These are phyloP conservation scores for Akanthomyces uredinophilus DNA, from an alignment of 2,329 filamentous ascomycete species.

Conservation along the genomic window DNA sequence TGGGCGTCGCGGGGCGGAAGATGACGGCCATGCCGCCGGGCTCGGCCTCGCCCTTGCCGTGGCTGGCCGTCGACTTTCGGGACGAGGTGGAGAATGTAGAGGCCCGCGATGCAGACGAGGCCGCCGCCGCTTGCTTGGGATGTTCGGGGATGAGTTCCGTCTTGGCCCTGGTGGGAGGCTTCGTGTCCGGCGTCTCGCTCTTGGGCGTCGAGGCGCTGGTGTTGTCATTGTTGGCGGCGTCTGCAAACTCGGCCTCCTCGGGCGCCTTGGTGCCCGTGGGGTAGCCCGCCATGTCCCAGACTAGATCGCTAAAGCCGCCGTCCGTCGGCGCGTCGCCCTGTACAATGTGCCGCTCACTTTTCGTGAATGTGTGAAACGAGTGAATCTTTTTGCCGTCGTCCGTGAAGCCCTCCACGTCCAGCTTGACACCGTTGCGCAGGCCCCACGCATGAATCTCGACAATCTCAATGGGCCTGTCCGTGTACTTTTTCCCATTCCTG, in stretches of 20 bases:
- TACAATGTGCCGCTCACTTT: constrained; percentile 65
- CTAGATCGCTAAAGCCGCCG: constrained; percentile 44
- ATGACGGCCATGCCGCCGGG: constrained; percentile 68
- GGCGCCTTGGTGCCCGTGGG: constrained; percentile 30
- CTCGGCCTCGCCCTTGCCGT: constrained; percentile 38
- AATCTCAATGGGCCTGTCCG: constrained; percentile 78
- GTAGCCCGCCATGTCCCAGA: constrained; percentile 49
- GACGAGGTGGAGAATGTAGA: not conserved
- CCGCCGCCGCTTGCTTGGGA: not conserved
- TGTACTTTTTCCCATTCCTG: constrained; percentile 66
- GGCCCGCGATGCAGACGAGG: not conserved
- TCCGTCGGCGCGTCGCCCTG: constrained; percentile 50
- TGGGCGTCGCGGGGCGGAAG: constrained; percentile 63
- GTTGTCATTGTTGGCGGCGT: constrained; percentile 24
- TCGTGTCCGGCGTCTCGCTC: constrained; percentile 7
- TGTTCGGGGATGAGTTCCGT: constrained; percentile 4
- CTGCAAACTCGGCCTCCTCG: constrained; percentile 30
- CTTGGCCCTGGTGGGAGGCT: not conserved
- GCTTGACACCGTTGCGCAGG: constrained; percentile 77
- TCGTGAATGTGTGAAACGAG: constrained; percentile 73
- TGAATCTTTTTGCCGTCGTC: constrained; percentile 89
- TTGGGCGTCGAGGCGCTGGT: not conserved
- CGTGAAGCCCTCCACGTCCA: constrained; percentile 76
- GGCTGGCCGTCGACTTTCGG: not conserved
- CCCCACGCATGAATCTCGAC: constrained; percentile 89